Evolutionary conservation across 345 rosid genomes (phyloP).

Genomic region (Microthlaspi erraticum): DNA sequence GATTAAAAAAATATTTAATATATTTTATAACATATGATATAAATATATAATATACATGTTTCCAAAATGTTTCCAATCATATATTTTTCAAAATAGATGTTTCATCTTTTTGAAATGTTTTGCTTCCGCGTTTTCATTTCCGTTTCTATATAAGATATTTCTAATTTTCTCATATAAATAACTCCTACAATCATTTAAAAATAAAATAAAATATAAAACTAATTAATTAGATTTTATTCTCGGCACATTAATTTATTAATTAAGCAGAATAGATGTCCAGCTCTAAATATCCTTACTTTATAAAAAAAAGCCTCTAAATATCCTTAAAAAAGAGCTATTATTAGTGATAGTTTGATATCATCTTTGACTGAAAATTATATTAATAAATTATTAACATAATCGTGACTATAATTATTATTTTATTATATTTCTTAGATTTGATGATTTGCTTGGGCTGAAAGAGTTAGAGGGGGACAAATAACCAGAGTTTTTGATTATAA

Average conservation of each 20-base stretch:
- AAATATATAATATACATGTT: too few relatives aligned
- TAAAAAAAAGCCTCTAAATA: too few relatives aligned
- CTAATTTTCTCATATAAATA: too few relatives aligned
- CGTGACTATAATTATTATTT: constrained; percentile 36
- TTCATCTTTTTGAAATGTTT: too few relatives aligned
- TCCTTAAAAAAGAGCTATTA: neutral
- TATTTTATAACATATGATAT: too few relatives aligned
- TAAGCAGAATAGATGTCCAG: constrained; percentile 11
- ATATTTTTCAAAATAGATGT: too few relatives aligned
- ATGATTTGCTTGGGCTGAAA: constrained; percentile 33
- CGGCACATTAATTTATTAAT: neutral
- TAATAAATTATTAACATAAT: constrained; percentile 26
- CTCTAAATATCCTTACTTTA: too few relatives aligned
- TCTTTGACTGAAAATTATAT: constrained; percentile 35
- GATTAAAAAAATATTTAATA: too few relatives aligned
- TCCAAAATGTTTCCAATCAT: too few relatives aligned
- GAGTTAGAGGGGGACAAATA: constrained; percentile 43
- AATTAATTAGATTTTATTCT: constrained; percentile 12
- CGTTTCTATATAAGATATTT: too few relatives aligned
- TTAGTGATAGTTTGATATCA: constrained; percentile 35
- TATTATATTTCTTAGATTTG: constrained; percentile 34
- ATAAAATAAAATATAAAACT: neutral
- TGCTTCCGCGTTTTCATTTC: too few relatives aligned
- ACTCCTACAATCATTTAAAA: neutral
- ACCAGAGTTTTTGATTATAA: constrained; percentile 44